Base-by-base conservation (phyloP, 2,329 filamentous ascomycete species). In the Hypoxylon sp. region DNA sequence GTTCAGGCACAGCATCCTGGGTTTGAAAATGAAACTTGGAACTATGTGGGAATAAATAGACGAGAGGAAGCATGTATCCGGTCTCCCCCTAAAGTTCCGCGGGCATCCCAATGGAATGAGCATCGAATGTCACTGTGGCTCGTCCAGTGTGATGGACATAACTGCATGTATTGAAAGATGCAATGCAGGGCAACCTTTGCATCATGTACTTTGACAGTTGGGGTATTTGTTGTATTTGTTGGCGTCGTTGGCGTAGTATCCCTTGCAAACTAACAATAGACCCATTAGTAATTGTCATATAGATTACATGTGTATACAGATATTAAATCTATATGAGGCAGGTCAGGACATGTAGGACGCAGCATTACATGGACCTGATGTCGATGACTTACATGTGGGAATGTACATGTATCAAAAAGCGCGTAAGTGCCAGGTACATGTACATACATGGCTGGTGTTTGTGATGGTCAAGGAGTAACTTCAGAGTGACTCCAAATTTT, bases 101-200 rank as follows among this genome's bases (percentile, higher is more conserved):
- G 44, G 39, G 46, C 37, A 53, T 60, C 48, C 37, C 48, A 6
- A 46, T 35, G 47, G 31, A 32, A 53, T 27, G 27, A 52, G 44
- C 24, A 44, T 32, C 46, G 42, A 60, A 60, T 35, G 31, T 24
- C 11, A 35, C 11, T 27, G 29, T 11, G 10, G 21, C 29, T n/a
- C 29, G 8, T 29, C 31, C 31, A 11, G 50, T 56, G 55, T 24
- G 42, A 62, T 56, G 46, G 19, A n/a, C 35, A 52, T 29, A 47
- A 51, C 42, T 42, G 19, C 24, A 27, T 27, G 24, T 27, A 27
- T 29, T 51, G 19, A 59, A 68, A 67, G 65, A 58, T 68, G 65
- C 46, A 62, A 70, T 70, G 50, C 32, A 48, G 60, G 37, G 39
- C 53, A 42, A 56, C 57, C n/a, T 62, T 68, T 57, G 50, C 65